phyloP scores from a whole-genome alignment of 208 protist species.

The Wallacemonas sp. region DNA sequence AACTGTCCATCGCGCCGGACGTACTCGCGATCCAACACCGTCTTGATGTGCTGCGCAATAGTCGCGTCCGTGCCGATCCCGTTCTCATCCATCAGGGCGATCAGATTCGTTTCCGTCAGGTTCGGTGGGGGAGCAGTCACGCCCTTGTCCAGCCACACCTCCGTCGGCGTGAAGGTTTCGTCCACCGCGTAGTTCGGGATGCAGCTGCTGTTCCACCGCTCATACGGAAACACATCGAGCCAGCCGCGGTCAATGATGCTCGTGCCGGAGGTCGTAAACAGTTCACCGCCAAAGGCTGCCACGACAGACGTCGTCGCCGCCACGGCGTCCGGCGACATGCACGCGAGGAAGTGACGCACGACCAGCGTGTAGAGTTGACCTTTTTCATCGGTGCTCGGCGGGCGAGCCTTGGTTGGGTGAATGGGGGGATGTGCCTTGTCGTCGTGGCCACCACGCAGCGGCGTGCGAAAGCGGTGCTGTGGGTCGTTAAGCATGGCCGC shows the following conservation, averaged over 20 bases:
- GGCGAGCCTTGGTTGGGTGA: conserved; percentile 92
- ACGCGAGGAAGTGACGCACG: conserved; percentile 97
- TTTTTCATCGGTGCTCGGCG: conserved; percentile 44
- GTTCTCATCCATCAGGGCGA: conserved; percentile 97
- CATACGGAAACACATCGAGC: conserved; percentile 93
- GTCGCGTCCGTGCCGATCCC: conserved; percentile 99
- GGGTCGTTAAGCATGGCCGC: conserved; percentile 50
- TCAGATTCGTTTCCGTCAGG: conserved; percentile 97
- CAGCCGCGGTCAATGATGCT: conserved; percentile 93
- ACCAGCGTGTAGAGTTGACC: conserved; percentile 95
- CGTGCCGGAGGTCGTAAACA: conserved; percentile 87
- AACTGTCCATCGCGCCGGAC: conserved; percentile 68
- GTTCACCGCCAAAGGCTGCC: conserved; percentile 73
- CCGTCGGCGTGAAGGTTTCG: conserved; percentile 86
- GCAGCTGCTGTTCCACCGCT: conserved; percentile 77
- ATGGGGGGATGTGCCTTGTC: conserved; percentile 99
- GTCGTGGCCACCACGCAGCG: conserved; percentile 93
- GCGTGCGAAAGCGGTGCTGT: conserved; percentile 80
- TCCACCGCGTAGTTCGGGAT: conserved; percentile 93
- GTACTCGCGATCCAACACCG: conserved; percentile 92
- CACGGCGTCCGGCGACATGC: conserved; percentile 92
- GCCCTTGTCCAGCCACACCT: conserved; percentile 75
- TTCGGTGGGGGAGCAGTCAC: conserved; percentile 89
- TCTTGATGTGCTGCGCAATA: conserved; percentile 99
- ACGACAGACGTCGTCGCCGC: conserved; percentile 85